A percentile compares a stretch with the other conserved stretches of the same genome.
phyloP scores from a whole-genome alignment of 2,329 filamentous ascomycete species.

The Ascochyta rabiei region DNA sequence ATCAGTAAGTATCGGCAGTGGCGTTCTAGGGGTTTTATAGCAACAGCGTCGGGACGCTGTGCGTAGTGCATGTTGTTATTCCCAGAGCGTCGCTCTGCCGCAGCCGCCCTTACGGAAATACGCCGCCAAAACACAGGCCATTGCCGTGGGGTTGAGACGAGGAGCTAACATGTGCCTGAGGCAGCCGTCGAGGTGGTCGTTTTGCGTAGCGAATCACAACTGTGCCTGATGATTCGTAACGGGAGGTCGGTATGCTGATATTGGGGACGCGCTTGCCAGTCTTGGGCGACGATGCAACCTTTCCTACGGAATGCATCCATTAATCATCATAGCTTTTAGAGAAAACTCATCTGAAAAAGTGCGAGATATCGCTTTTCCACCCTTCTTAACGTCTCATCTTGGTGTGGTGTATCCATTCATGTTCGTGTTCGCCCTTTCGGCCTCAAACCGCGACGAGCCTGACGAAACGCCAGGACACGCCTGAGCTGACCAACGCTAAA shows the following conservation, averaged over 20 bases:
- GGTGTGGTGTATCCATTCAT: background rate
- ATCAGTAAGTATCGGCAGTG: background rate
- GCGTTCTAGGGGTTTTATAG: constrained; percentile 4
- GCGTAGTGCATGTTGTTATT: constrained; percentile 13
- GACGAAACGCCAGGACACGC: constrained; percentile 8
- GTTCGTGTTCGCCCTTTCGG: background rate
- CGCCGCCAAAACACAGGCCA: background rate
- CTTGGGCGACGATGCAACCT: background rate
- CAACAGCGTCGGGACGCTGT: background rate
- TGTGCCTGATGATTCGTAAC: background rate
- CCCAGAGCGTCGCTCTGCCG: constrained; percentile 9
- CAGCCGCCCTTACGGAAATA: constrained; percentile 1
- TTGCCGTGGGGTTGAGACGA: background rate
- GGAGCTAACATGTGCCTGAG: background rate
- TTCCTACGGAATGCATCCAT: background rate
- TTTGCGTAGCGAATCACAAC: background rate
- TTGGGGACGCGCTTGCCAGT: constrained; percentile 2
- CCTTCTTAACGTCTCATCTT: background rate
- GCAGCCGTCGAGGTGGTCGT: background rate
- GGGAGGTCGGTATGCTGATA: too few relatives aligned
- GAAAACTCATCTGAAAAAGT: background rate
- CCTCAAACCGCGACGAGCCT: constrained; percentile 8
- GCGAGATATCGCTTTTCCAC: background rate
- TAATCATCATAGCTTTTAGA: background rate
- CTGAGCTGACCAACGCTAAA: too few relatives aligned